Evolutionary conservation across 106 monocot genomes (phyloP), one percentile per base, ranked within the genome.

Genomic region (Gastrodia elata): DNA sequence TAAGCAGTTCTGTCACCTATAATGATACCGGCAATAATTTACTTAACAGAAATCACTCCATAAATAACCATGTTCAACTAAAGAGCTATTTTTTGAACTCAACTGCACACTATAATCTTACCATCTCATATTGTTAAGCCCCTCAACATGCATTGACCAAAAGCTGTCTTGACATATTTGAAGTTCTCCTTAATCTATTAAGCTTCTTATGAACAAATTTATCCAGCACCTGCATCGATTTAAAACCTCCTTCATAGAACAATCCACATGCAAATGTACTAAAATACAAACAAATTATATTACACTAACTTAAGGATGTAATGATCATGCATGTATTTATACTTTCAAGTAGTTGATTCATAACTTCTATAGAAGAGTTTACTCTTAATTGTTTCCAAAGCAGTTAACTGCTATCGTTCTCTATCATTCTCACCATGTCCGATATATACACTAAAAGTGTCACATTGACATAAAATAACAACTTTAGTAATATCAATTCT

Each of bases 231-330:
- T 6, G 55, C 11, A 61, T 28, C 13, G 32, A 8, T 61, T 28
- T 32, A 61, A 14, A 11, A 32, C 9, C 3, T 61, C 7, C 30
- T 61, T 26, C 32, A 33, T 61, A 2, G 14, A 61, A 30, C 61
- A 61, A 10, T 61, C 26, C 27, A 61, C 32, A 3, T 30, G 32
- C 30, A 61, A 43, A 61, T 32, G 61, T 30, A 28, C 32, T 30
- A 61, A 32, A 61, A 61, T 30, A 61, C 28, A 27, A 61, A 61
- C 14, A 61, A 61, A 61, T 28, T 61, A 61, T 13, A 61, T 30
- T 57, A 57, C 26, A 8, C 26, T 25, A 57, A 57, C 7, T 22
- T 3, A 57, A 57, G 25, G 26, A 55, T 55, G n/a, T n/a, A 55
- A 55, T 22, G n/a, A 55, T 55, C n/a, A 6, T 5, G 18, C n/a